These are phyloP conservation scores for Ulota crispa DNA, from an alignment of 225 moss, liverwort and hornwort species.

Conservation along the genomic window DNA sequence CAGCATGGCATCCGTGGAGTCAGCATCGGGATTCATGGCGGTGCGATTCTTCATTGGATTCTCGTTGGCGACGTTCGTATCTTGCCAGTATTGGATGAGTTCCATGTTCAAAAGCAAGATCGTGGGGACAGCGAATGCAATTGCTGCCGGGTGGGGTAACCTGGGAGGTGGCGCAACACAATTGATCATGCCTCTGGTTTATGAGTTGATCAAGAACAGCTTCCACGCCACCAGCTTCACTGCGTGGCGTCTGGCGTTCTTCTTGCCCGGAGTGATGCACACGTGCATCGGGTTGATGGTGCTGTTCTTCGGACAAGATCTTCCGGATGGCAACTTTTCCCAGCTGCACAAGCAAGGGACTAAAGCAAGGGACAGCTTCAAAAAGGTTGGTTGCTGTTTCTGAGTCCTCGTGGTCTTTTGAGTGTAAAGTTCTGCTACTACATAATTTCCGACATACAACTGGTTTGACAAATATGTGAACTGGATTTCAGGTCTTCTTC, in stretches of 20 bases:
- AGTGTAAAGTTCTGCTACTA: too few species aligned
- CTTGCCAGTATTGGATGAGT: slow-evolving; percentile 35
- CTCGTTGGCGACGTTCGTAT: slow-evolving; percentile 4
- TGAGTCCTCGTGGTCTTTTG: too few species aligned
- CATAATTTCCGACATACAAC: too few species aligned
- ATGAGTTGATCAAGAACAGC: neutral
- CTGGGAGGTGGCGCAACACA: slow-evolving; percentile 18
- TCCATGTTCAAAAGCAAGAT: slow-evolving; percentile 27
- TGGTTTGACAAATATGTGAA: too few species aligned
- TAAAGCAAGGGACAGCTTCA: neutral
- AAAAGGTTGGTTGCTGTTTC: neutral
- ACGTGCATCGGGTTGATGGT: neutral
- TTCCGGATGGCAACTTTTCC: neutral
- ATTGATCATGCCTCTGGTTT: slow-evolving; percentile 25
- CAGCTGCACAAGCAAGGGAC: too few species aligned
- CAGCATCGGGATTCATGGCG: slow-evolving; percentile 1
- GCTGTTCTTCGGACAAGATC: slow-evolving; percentile 1
- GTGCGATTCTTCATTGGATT: slow-evolving; percentile 31
- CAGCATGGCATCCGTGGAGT: neutral
- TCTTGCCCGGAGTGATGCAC: neutral
- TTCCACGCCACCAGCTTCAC: neutral
- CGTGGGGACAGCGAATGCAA: neutral
- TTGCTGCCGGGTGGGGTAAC: slow-evolving; percentile 3
- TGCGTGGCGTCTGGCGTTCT: neutral
- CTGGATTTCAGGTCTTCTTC: neutral